Base-by-base conservation (phyloP, 257 asterid genomes). In the Gentiana dahurica region DNA sequence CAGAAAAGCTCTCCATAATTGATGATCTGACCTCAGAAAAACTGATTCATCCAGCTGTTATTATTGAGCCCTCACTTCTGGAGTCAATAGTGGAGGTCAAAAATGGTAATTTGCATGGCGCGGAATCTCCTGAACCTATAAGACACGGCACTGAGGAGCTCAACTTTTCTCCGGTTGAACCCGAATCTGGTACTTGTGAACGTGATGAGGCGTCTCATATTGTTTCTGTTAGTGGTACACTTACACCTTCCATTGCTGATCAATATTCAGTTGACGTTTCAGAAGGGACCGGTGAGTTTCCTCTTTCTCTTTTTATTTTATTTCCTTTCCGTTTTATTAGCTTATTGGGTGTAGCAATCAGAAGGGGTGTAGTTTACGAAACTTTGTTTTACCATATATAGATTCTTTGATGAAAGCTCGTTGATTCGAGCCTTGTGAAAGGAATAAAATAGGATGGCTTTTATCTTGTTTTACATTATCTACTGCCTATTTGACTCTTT, bases 131-230 rank as follows among this genome's bases (percentile, higher is more conserved):
- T 55, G 64, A 54, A 8, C 58, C 76, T 58, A 51, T 64, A 53
- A 79, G 52, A 45, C 77, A 58, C 61, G 83, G 72, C 48, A 54
- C 65, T 46, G 78, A 72, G 65, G 85, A 76, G 57, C 65, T 71
- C 61, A 24, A 24, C 24, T 24, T 24, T 24, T 24, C 24, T 24
- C 71, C 73, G 54, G 62, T 59, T 68, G 77, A 58, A 15, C 34
- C 34, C 44, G 57, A 67, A 41, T 51, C 61, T 68, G 70, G 58
- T 57, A 59, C 46, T 49, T 55, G 53, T 38, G 60, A 50, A 59
- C 6, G 44, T 45, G 62, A 38, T 44, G 39, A 24, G 44, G 57
- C 66, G 12, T 50, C 78, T 44, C 78, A 73, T 62, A 67, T 70
- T 45, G 49, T 59, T 49, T 62, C 68, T 55, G 62, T 67, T 37